A percentile compares a stretch with the other conserved stretches of the same genome.
phyloP scores from a whole-genome alignment of 768 basidiomycete species.

The Ramaria sp. region DNA sequence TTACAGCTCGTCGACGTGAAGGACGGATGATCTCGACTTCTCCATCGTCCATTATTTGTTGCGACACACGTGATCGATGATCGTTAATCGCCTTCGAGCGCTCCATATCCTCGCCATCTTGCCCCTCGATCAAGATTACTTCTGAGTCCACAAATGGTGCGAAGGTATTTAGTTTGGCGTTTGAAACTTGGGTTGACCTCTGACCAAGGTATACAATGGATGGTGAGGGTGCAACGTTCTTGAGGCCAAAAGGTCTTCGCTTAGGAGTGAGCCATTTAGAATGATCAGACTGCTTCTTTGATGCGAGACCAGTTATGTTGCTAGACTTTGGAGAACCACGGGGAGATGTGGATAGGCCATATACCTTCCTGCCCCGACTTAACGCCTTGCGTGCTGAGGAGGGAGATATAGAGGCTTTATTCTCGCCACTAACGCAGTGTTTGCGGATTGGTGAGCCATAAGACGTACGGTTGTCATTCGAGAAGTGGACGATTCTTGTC shows the following conservation, averaged over 20 bases:
- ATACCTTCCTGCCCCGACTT: neutral
- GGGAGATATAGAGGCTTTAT: conserved; percentile 1
- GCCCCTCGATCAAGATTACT: neutral
- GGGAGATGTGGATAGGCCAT: conserved; percentile 7
- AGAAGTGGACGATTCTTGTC: conserved; percentile 3
- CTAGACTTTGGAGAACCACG: conserved; percentile 4
- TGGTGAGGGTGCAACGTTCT: neutral
- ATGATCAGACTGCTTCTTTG: neutral
- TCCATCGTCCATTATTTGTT: neutral
- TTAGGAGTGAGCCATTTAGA: neutral
- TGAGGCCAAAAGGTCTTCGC: neutral
- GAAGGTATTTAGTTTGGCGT: neutral
- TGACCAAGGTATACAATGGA: conserved; percentile 6
- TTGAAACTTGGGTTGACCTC: neutral
- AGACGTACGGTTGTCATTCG: neutral
- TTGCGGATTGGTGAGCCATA: neutral
- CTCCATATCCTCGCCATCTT: neutral
- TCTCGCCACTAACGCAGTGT: neutral
- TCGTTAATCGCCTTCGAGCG: neutral
- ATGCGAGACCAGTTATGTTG: neutral
- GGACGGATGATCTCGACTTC: neutral
- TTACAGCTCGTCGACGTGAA: neutral
- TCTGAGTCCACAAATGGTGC: conserved; percentile 3
- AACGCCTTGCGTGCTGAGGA: neutral
- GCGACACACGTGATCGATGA: neutral